phyloP scores from a whole-genome alignment of 2,329 filamentous ascomycete species.

The Fusarium zealandicum region DNA sequence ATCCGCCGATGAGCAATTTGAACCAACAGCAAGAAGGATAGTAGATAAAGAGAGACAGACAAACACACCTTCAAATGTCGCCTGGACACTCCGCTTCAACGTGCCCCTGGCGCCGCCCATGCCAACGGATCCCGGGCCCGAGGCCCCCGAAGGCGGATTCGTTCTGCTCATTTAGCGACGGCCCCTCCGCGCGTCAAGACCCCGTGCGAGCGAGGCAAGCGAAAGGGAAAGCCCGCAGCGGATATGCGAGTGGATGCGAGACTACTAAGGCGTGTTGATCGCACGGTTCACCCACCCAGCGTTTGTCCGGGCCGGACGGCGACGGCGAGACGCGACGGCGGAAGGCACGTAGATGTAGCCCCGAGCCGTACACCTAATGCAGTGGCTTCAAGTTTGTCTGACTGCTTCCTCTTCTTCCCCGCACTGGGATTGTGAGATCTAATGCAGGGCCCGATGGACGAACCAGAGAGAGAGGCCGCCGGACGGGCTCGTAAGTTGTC shows the following conservation, averaged over 20 bases:
- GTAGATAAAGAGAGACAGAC: slow-evolving; percentile 13
- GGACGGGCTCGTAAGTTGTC: too few relatives aligned
- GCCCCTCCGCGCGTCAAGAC: slow-evolving; percentile 11
- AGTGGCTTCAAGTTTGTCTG: too few relatives aligned
- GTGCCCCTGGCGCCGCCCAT: slow-evolving; percentile 46
- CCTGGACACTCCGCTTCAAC: slow-evolving; percentile 66
- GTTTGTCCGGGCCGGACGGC: not conserved
- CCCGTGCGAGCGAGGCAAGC: not conserved
- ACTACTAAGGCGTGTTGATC: not conserved
- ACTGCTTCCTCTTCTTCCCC: slow-evolving; percentile 5
- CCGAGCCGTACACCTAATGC: too few relatives aligned
- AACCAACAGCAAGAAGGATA: not conserved
- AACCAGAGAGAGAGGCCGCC: too few relatives aligned
- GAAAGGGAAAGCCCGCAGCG: not conserved
- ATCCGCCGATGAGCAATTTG: not conserved
- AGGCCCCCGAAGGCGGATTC: slow-evolving; percentile 60
- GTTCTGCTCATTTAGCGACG: slow-evolving; percentile 57
- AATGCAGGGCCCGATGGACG: slow-evolving; percentile 9
- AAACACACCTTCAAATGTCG: slow-evolving; percentile 65
- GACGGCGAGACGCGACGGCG: not conserved
- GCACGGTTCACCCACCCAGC: slow-evolving; percentile 4
- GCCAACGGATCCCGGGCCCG: slow-evolving; percentile 57
- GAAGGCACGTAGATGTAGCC: too few relatives aligned
- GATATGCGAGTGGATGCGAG: not conserved
- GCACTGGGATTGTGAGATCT: slow-evolving; percentile 8